phyloP scores from a whole-genome alignment of 495 filamentous ascomycete genomes.

The Aspergillus affinis region DNA sequence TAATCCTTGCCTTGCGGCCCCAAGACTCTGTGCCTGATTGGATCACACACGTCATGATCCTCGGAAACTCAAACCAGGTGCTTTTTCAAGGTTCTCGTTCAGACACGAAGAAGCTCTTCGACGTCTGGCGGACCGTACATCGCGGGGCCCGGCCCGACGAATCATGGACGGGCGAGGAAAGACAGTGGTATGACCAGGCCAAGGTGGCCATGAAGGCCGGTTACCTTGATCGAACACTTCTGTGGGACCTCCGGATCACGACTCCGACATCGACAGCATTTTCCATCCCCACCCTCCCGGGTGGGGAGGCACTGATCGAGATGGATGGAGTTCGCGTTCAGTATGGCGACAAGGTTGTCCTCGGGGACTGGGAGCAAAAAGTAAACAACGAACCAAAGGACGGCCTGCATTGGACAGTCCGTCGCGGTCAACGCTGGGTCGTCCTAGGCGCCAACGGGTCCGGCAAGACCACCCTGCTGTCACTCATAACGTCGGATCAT shows the following conservation, averaged over 20 bases:
- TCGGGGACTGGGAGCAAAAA: conserved; percentile 75
- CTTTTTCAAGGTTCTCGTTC: conserved; percentile 35
- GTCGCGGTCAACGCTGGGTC: conserved; percentile 82
- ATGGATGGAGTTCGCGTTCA: conserved; percentile 79
- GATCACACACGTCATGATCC: conserved; percentile 77
- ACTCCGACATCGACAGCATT: neutral
- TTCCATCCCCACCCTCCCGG: conserved; percentile 1
- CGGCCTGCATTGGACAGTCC: conserved; percentile 80
- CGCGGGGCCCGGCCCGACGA: neutral
- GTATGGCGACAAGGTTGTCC: conserved; percentile 73
- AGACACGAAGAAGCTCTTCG: conserved; percentile 20
- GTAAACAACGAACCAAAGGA: conserved; percentile 43
- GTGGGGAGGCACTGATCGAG: conserved; percentile 70
- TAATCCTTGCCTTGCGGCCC: conserved; percentile 75
- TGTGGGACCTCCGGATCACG: conserved; percentile 28
- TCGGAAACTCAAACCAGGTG: conserved; percentile 61
- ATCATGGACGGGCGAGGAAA: neutral
- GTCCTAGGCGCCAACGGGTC: conserved; percentile 86
- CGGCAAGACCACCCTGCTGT: conserved; percentile 86
- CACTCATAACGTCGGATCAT: conserved; percentile 91
- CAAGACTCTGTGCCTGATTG: conserved; percentile 86
- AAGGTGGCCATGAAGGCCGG: conserved; percentile 24
- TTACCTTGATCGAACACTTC: conserved; percentile 29
- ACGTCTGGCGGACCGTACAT: conserved; percentile 25
- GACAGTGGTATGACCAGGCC: conserved; percentile 12